These are phyloP conservation scores for Suaeda aralocaspica DNA, from an alignment of 148 eudicot genomes.

Conservation along the genomic window DNA sequence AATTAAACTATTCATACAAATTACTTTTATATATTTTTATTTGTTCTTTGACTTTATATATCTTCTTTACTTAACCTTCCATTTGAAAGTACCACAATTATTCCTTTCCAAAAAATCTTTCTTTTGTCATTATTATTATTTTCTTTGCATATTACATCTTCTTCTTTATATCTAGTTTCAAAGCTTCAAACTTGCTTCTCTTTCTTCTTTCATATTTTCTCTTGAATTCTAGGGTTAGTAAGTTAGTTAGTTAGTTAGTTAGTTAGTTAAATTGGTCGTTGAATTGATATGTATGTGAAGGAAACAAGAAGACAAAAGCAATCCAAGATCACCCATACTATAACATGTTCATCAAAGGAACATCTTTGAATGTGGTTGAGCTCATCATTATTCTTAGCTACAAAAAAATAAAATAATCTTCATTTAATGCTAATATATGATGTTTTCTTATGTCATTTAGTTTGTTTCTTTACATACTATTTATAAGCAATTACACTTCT, in stretches of 20 bases:
- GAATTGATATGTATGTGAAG: slow-evolving; percentile 10
- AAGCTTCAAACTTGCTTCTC: not conserved
- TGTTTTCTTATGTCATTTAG: not conserved
- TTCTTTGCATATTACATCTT: not conserved
- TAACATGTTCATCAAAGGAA: slow-evolving; percentile 20
- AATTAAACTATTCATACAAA: no score
- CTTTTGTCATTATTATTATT: slow-evolving; percentile 11
- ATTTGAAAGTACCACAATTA: not conserved
- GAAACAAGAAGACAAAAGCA: slow-evolving; percentile 27
- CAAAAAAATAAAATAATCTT: not conserved
- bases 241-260: not conserved
- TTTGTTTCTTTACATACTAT: not conserved
- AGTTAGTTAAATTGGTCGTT: not conserved
- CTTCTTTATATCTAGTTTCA: slow-evolving; percentile 9
- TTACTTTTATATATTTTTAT: no score
- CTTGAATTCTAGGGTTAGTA: not conserved
- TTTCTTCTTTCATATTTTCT: not conserved
- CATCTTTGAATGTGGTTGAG: not conserved
- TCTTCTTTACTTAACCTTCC: not conserved
- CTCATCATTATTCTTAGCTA: not conserved
- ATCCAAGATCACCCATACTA: slow-evolving; percentile 24
- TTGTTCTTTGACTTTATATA: no score
- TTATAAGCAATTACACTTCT: not conserved
- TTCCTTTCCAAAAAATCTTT: slow-evolving; percentile 5
- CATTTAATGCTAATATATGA: slow-evolving; percentile 25